Evolutionary conservation across 2,329 filamentous ascomycete species (phyloP).

Genomic region (Penicillium hesseltinei): DNA sequence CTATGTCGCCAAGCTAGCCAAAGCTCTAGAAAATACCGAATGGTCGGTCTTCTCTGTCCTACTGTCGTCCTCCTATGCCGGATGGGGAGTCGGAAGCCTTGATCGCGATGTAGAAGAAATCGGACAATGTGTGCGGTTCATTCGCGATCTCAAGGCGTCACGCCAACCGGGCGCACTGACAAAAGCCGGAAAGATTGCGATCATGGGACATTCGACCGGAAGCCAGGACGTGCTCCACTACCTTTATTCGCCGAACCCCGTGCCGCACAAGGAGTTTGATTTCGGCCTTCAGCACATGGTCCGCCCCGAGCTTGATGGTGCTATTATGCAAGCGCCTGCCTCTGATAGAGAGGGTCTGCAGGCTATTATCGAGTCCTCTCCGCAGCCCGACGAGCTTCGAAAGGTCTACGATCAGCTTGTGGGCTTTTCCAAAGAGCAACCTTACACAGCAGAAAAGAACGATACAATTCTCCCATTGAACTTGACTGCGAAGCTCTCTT

Average conservation of each 20-base stretch:
- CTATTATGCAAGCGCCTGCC: slow-evolving; percentile 76
- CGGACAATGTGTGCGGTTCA: slow-evolving; percentile 51
- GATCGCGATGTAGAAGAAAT: slow-evolving; percentile 56
- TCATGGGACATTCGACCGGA: slow-evolving; percentile 69
- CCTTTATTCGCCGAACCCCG: slow-evolving; percentile 46
- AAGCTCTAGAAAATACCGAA: slow-evolving; percentile 46
- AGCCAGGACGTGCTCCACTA: slow-evolving; percentile 70
- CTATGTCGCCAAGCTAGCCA: slow-evolving; percentile 53
- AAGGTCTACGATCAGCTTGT: slow-evolving; percentile 37
- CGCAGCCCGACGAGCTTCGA: slow-evolving; percentile 18
- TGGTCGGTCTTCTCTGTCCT: slow-evolving; percentile 56
- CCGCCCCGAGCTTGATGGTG: slow-evolving; percentile 64
- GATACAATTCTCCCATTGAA: slow-evolving; percentile 37
- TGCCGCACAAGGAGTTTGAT: slow-evolving; percentile 29
- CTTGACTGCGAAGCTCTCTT: slow-evolving; percentile 33
- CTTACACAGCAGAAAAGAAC: slow-evolving; percentile 23
- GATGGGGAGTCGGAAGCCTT: slow-evolving; percentile 56
- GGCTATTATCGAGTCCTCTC: slow-evolving; percentile 21
- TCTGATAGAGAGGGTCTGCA: slow-evolving; percentile 69
- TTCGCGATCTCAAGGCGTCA: slow-evolving; percentile 39
- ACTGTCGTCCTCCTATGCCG: slow-evolving; percentile 53
- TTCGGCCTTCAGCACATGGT: slow-evolving; percentile 32
- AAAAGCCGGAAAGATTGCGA: slow-evolving; percentile 53
- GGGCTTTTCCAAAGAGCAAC: slow-evolving; percentile 30
- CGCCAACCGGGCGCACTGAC: slow-evolving; percentile 8